Base-by-base conservation (phyloP, 2,329 filamentous ascomycete species). In the Cercospora brassicicola region DNA sequence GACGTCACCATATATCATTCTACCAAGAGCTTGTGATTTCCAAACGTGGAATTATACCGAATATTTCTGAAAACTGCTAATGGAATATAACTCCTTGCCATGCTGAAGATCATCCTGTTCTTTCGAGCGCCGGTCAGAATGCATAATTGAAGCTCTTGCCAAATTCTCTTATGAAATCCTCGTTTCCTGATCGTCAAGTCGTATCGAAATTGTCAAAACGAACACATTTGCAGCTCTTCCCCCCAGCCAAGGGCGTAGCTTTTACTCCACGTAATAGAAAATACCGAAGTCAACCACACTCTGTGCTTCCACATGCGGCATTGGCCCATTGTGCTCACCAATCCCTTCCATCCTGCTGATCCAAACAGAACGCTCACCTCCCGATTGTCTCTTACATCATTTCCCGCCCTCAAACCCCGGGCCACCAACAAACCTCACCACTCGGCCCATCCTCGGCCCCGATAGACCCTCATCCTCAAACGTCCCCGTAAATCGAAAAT, bases 341-440 rank as follows among this genome's bases (percentile, higher is more conserved):
- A n/a, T n/a, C n/a, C n/a, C n/a, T n/a, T n/a, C n/a, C n/a, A n/a
- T n/a, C n/a, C n/a, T n/a, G n/a, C n/a, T n/a, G n/a, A n/a, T n/a
- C n/a, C n/a, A n/a, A 9, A 9, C 5, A 56, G 51, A 56, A 56
- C 5, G 11, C 3, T 1, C 53, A 30, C 1, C 31, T 31, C 8
- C 15, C 13, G 2, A 53, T 53, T 10, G 48, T 7, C 20, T 9
- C 48, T 20, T 20, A 9, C 26, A 23, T 59, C 55, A 59, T 36
- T 18, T 36, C n/a, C 18, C 55, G 2, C 61, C 61, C 11, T 53
- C 48, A 13, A 63, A 63, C 0, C 61, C 61, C 4, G 61, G 61
- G 28, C 61, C 61, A 13, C 42, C 9, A 3, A 48, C 61, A 18
- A 63, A 63, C 15, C 61, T 53, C 11, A 63, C 61, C 7, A 56